Evolutionary conservation across 2,329 filamentous ascomycete genomes (phyloP), one percentile per base, ranked within the genome.

Genomic region (Teratosphaeria zuluensis): DNA sequence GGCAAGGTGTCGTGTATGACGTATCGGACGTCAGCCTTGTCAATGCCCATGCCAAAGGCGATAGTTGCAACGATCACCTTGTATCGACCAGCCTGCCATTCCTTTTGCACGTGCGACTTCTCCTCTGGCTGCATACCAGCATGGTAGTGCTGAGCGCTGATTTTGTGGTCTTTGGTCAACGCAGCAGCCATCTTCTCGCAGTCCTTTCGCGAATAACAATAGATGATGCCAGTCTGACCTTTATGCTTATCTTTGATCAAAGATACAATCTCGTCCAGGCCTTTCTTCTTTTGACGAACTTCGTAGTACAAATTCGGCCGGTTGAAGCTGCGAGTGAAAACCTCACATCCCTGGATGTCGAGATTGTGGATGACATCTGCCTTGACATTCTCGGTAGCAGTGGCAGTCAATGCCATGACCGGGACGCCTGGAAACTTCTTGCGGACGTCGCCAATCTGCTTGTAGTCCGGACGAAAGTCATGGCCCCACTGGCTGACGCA

Each of bases 401-500:
- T 99, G 6, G 94, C 94, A 30, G 94, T 99, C 65, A 99, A 78
- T 3, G 94, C 94, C 84, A 99, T 96, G 48, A 97, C 81, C 0
- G 94, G 94, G 2, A 97, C 89, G 1, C 83, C 82, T 0, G 86
- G 85, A 66, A 92, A 92, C 56, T 82, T 83, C 48, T 77, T 73
- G 54, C 92, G 83, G 51, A 96, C 78, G 59, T 85, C 81, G 31
- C 92, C 90, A 3, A 99, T 78, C 32, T 83, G 82, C 73, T 96
- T 96, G 77, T 99, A 99, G 71, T 97, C 92, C 0, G 92, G 92
- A 53, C 95, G 85, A 71, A 99, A 99, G 72, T 99, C 94, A 66
- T 99, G 94, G 0, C 94, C 94, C 94, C 94, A 99, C 77, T 99
- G 92, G 73, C 94, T 97, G 30, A 99, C 92, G 73, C 94, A 99